Evolutionary conservation across 1,284 basidiomycete species (phyloP).

Genomic region (Trichosporon faecale): DNA sequence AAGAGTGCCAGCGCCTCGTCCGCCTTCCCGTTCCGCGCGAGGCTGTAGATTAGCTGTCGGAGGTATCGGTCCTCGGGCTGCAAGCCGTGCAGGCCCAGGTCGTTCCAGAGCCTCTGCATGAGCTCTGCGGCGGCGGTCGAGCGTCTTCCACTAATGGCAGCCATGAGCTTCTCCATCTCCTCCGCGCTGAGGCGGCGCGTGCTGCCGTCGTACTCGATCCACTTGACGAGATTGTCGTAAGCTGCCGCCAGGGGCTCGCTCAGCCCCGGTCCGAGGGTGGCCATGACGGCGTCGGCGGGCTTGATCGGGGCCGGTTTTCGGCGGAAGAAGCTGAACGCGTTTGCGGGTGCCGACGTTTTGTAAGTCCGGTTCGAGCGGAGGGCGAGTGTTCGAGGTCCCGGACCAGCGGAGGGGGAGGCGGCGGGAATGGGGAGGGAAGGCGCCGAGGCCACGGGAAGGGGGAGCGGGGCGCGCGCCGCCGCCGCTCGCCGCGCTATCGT

Average conservation of each 20-base stretch:
- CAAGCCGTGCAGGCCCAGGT: conserved; percentile 13
- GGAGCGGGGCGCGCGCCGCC: not conserved
- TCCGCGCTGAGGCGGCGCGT: not conserved
- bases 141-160: not conserved
- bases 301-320: conserved; percentile 1
- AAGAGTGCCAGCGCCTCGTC: conserved; percentile 21
- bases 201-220: conserved; percentile 7
- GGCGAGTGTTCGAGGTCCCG: not conserved
- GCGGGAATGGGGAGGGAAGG: not conserved
- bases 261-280: not conserved
- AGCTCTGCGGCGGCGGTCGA: conserved; percentile 12
- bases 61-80: not conserved
- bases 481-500: conserved; percentile 21
- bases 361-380: not conserved
- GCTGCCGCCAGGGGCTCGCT: not conserved
- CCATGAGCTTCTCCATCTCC: not conserved
- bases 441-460: not conserved
- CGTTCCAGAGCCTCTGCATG: conserved; percentile 23
- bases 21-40: conserved; percentile 12
- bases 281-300: conserved; percentile 4
- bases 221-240: conserved; percentile 8
- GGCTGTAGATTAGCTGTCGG: conserved; percentile 6
- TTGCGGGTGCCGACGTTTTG: not conserved
- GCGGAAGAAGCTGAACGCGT: conserved; percentile 1
- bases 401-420: not conserved